Percentiles rank a stretch among this genome's conserved stretches.
Conservation (phyloP, 257 asterid genomes). For the Salvia miltiorrhiza region DNA sequence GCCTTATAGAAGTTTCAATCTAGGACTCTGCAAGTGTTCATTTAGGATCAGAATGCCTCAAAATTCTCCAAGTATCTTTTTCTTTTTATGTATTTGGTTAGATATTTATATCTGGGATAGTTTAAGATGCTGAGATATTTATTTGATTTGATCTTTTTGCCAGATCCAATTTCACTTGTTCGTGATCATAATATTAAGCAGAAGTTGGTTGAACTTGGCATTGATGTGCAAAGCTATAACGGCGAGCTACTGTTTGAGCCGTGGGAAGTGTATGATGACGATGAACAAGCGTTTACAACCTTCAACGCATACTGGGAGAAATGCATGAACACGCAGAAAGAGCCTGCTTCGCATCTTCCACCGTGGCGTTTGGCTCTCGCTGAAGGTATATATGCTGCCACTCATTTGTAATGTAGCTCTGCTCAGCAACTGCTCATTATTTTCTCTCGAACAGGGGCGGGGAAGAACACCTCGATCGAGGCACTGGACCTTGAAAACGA, state of each 20-base stretch:
- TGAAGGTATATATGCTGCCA: constrained; percentile 44
- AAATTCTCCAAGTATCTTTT: background rate
- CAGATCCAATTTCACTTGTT: constrained; percentile 88
- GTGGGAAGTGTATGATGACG: constrained; percentile 78
- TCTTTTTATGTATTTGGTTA: background rate
- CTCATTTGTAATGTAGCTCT: background rate
- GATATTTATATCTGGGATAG: background rate
- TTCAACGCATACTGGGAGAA: constrained; percentile 76
- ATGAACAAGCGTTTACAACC: constrained; percentile 54
- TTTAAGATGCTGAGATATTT: constrained; percentile 1
- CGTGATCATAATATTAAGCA: constrained; percentile 88
- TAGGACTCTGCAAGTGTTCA: background rate
- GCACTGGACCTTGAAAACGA: constrained; percentile 77
- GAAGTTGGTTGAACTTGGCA: constrained; percentile 60
- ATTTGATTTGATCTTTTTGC: background rate
- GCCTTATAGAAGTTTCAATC: background rate
- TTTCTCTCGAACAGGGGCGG: too few species aligned
- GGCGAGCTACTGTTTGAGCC: constrained; percentile 80
- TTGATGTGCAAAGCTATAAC: constrained; percentile 66
- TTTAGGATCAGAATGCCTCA: background rate
- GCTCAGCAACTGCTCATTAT: background rate
- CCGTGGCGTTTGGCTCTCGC: constrained; percentile 63
- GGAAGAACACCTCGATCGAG: constrained; percentile 45
- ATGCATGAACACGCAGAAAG: constrained; percentile 55
- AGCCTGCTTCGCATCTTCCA: constrained; percentile 59